A percentile compares a stretch with the other conserved stretches of the same genome.
Evolutionary conservation across 805 yeast genomes (phyloP).

Genomic region (Candida railenensis): DNA sequence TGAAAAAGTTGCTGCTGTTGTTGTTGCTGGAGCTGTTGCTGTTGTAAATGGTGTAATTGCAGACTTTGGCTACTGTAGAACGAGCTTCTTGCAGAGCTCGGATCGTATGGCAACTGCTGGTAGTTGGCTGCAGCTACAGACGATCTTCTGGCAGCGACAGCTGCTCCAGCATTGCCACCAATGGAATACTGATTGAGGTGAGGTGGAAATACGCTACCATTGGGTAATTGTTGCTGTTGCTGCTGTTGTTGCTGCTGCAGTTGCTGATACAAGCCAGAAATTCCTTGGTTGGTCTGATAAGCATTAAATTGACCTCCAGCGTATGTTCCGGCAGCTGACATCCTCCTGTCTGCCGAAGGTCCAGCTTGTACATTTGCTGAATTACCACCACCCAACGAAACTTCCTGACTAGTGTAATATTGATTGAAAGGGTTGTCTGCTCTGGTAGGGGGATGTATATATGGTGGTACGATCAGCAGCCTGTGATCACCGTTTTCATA

Average conservation of each 20-base stretch:
- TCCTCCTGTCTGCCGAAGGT: constrained; percentile 26
- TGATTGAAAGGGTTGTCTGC: constrained; percentile 46
- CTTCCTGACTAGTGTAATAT: constrained; percentile 40
- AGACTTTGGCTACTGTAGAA: constrained; percentile 3
- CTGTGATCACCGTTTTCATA: constrained; percentile 35
- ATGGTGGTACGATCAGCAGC: constrained; percentile 20
- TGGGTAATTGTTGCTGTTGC: neutral
- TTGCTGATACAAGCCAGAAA: neutral
- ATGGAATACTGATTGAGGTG: constrained; percentile 1
- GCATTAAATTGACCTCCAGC: constrained; percentile 4
- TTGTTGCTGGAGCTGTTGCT: constrained; percentile 6
- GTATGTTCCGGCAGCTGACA: constrained; percentile 31
- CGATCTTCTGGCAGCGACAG: constrained; percentile 16
- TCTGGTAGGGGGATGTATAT: constrained; percentile 42
- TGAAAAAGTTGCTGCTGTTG: constrained; percentile 8
- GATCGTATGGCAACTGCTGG: constrained; percentile 3
- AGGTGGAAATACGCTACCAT: neutral
- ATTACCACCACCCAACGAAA: constrained; percentile 16
- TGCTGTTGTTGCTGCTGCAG: neutral
- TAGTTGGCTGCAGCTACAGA: constrained; percentile 22
- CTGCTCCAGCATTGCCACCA: neutral
- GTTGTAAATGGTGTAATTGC: constrained; percentile 1
- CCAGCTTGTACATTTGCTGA: constrained; percentile 1
- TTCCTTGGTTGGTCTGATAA: neutral
- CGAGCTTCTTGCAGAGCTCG: constrained; percentile 3